These are phyloP conservation scores for Globisporangium paroecandrum DNA, from an alignment of 352 stramenopile species.

Conservation along the genomic window DNA sequence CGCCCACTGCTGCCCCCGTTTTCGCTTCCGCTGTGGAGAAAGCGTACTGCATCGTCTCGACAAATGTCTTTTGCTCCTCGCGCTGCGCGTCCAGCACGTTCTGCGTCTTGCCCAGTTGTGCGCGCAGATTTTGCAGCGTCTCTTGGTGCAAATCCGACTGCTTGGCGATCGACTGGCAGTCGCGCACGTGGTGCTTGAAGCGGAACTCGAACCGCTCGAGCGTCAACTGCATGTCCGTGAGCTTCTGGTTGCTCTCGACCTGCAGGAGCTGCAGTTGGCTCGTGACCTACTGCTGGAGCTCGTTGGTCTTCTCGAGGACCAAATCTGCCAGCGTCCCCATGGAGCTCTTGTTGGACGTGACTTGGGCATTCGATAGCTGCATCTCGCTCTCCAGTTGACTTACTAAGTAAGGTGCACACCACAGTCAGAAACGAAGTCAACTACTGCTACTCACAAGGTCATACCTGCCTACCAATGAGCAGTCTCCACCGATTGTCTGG, in stretches of 20 bases:
- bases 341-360: conserved; percentile 40
- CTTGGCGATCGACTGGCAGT: conserved; percentile 45
- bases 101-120: conserved; percentile 44
- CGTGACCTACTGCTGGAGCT: conserved; percentile 33
- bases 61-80: conserved; percentile 44
- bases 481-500: conserved; percentile 29
- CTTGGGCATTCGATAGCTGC: conserved; percentile 41
- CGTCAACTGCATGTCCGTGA: conserved; percentile 42
- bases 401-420: conserved; percentile 19
- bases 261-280: conserved; percentile 43
- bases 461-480: no score
- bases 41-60: conserved; percentile 42
- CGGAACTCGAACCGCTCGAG: conserved; percentile 66
- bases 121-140: conserved; percentile 29
- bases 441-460: not conserved
- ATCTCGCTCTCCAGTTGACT: conserved; percentile 47
- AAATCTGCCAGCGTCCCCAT: conserved; percentile 44
- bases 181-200: conserved; percentile 56
- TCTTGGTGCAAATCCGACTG: conserved; percentile 49
- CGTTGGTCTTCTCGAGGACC: conserved; percentile 42
- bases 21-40: conserved; percentile 30
- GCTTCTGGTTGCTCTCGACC: conserved; percentile 40
- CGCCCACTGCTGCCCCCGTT: conserved; percentile 14
- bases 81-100: conserved; percentile 39
- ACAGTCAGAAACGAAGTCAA: not conserved